These are phyloP conservation scores for Flaveria linearis DNA, from an alignment of 129 eudicot species.

Conservation along the genomic window DNA sequence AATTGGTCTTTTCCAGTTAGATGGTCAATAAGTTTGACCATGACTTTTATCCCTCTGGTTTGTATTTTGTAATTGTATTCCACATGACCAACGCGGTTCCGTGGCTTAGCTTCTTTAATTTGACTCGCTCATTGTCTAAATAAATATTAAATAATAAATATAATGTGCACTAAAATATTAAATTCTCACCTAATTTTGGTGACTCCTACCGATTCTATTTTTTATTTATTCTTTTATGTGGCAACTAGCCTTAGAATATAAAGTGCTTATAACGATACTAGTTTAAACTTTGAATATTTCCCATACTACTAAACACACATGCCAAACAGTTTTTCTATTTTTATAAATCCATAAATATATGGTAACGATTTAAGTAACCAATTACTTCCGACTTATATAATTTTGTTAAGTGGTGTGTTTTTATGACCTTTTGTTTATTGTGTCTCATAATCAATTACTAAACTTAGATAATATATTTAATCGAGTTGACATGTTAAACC, in stretches of 20 bases:
- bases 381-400: no score
- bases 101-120: slow-evolving; percentile 37
- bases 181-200: background rate
- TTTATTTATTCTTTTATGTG: background rate
- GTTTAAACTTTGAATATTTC: background rate
- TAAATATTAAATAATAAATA: background rate
- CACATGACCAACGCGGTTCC: slow-evolving; percentile 34
- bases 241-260: background rate
- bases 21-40: slow-evolving; percentile 35
- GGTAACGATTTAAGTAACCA: no score
- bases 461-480: no score
- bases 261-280: background rate
- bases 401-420: no score
- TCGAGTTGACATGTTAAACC: no score
- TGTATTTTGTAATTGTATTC: background rate
- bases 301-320: no score
- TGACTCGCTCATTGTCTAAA: slow-evolving; percentile 29
- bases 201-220: background rate
- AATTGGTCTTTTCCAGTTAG: background rate
- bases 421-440: no score
- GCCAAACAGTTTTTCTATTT: no score
- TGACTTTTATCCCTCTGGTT: background rate
- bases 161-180: background rate
- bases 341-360: no score
- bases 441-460: no score